Percentiles rank a stretch among this genome's conserved stretches.
These are phyloP conservation scores for Collybiopsis luxurians DNA, from an alignment of 768 basidiomycete genomes.

Conservation along the genomic window DNA sequence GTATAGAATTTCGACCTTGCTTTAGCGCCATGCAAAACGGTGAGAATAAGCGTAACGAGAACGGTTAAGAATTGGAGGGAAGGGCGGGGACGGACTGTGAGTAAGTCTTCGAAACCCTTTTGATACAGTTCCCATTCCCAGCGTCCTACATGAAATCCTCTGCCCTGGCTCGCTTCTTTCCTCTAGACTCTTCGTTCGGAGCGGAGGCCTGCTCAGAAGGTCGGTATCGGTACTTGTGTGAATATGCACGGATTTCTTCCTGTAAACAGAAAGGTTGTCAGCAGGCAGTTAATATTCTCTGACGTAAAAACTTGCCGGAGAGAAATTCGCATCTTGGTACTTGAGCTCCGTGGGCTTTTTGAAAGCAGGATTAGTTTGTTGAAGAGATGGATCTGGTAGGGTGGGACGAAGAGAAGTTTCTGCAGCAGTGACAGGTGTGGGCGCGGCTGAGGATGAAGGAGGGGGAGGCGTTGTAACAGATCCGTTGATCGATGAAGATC, in stretches of 20 bases:
- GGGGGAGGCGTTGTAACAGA: constrained; percentile 23
- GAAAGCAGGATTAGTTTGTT: constrained; percentile 68
- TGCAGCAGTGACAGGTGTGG: constrained; percentile 8
- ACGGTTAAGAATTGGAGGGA: background rate
- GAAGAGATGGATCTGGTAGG: constrained; percentile 55
- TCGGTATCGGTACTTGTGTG: constrained; percentile 60
- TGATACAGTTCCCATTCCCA: no score
- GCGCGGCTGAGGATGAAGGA: constrained; percentile 18
- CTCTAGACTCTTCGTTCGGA: constrained; percentile 58
- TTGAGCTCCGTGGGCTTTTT: constrained; percentile 78
- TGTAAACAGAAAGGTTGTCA: constrained; percentile 22
- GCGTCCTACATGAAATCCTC: constrained; percentile 70
- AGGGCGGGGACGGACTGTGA: constrained; percentile 10
- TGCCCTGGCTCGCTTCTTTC: constrained; percentile 82
- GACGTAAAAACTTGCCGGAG: constrained; percentile 52
- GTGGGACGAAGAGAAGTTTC: constrained; percentile 23
- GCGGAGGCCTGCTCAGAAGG: constrained; percentile 29
- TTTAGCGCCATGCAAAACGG: background rate
- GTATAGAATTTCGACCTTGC: background rate
- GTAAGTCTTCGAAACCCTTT: background rate
- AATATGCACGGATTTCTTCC: constrained; percentile 76
- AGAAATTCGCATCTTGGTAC: constrained; percentile 75
- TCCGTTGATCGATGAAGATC: background rate
- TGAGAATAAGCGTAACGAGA: constrained; percentile 5
- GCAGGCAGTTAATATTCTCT: background rate